These are phyloP conservation scores for Chaetomium olivaceum DNA, from an alignment of 2,329 filamentous ascomycete species.

Conservation along the genomic window DNA sequence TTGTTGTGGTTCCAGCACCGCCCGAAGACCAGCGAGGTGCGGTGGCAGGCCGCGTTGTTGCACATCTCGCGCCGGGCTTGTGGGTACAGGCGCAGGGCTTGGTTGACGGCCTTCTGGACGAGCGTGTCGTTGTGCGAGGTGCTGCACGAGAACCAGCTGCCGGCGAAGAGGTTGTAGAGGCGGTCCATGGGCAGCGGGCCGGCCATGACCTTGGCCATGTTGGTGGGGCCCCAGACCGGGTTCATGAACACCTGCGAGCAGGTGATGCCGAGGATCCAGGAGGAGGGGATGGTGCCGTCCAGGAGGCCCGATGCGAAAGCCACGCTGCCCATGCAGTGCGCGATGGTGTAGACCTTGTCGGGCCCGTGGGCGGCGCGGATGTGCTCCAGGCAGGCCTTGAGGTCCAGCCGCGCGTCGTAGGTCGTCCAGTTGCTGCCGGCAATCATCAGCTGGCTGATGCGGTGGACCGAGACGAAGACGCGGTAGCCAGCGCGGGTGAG, in stretches of 20 bases:
- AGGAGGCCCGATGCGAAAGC: slow-evolving; percentile 60
- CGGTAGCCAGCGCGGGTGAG: slow-evolving; percentile 61
- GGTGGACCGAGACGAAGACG: slow-evolving; percentile 58
- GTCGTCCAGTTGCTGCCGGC: slow-evolving; percentile 58
- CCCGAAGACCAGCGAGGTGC: slow-evolving; percentile 60
- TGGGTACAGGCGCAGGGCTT: slow-evolving; percentile 59
- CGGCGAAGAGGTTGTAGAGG: slow-evolving; percentile 50
- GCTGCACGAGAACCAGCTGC: slow-evolving; percentile 57
- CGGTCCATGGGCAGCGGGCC: slow-evolving; percentile 51
- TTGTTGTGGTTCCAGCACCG: slow-evolving; percentile 66
- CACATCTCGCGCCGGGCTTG: slow-evolving; percentile 58
- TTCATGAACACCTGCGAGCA: slow-evolving; percentile 66
- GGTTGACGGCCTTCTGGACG: slow-evolving; percentile 55
- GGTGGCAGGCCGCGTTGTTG: slow-evolving; percentile 62
- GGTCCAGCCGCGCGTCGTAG: slow-evolving; percentile 60
- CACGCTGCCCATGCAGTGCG: slow-evolving; percentile 65
- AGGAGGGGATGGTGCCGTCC: slow-evolving; percentile 58
- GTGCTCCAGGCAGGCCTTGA: slow-evolving; percentile 55
- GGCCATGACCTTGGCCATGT: slow-evolving; percentile 56
- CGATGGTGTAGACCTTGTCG: slow-evolving; percentile 55
- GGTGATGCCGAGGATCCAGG: slow-evolving; percentile 59
- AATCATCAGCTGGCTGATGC: slow-evolving; percentile 55
- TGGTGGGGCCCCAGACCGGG: slow-evolving; percentile 57
- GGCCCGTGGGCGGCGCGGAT: slow-evolving; percentile 47
- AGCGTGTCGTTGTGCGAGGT: slow-evolving; percentile 49